Evolutionary conservation across 441 rosid genomes (phyloP), one percentile per base, ranked within the genome.

Genomic region (Pelargonium fulgidum): DNA sequence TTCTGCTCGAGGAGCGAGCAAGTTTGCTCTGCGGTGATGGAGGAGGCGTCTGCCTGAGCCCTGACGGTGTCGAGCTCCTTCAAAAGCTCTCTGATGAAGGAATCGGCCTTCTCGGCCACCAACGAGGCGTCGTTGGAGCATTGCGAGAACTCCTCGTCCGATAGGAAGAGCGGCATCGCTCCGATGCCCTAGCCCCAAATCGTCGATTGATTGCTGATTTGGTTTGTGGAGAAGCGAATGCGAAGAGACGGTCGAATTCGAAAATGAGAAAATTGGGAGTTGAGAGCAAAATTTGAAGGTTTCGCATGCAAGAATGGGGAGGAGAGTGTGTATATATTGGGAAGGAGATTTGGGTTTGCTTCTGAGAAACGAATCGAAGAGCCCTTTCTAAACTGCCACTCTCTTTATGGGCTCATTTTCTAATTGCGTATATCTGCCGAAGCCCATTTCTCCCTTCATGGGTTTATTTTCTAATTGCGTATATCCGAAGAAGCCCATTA

Each of bases 1-100:
- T 92, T 94, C 82, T 94, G 97, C 84, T 94, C 99, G 19, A 92
- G 92, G 70, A 94, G 85, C 48, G 97, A 85, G 77, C 97, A 92
- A 10, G 96, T 90, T 74, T 94, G 99, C 83, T 94, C 99, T 64
- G 97, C 98, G 44, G 98, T 91, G 84, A 94, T 89, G 59, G 87
- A 70, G 16, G 90, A 77, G 8, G 99, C 98, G 67, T 94, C 99
- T 1, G 92, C 87, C 63, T 85, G 87, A 1, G 96, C 99, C 76
- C 81, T 89, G 20, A 83, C 90, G 52, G 81, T 87, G 17, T 90
- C 97, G 54, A 92, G 79, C 72, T 94, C 96, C 24, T 62, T 78
- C 67, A 81, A 83, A 13, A 92, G 42, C 45, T 80, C 78, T 29
- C 86, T 68, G 62, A 94, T 94, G 77, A 75, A 92, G 12, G 84